Evolutionary conservation across 1,284 basidiomycete genomes (phyloP).

Genomic region (Moesziomyces sp.): DNA sequence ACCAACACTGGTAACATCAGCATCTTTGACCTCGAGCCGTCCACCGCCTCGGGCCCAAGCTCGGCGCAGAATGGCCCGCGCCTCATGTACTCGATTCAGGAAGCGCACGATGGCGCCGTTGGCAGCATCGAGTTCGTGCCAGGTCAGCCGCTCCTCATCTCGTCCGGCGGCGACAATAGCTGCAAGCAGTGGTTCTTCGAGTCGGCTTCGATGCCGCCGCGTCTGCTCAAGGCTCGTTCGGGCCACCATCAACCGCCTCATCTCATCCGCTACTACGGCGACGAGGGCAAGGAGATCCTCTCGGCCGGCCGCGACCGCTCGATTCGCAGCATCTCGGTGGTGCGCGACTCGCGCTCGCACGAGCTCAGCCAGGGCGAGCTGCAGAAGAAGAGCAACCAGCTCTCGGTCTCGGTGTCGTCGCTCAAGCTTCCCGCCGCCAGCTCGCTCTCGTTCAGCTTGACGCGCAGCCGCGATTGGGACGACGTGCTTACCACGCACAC

Average conservation of each 20-base stretch:
- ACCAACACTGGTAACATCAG: slow-evolving; percentile 60
- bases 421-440: slow-evolving; percentile 75
- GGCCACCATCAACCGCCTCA: slow-evolving; percentile 93
- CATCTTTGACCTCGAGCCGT: slow-evolving; percentile 63
- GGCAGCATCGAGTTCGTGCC: slow-evolving; percentile 62
- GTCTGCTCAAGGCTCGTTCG: slow-evolving; percentile 88
- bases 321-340: slow-evolving; percentile 88
- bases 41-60: slow-evolving; percentile 14
- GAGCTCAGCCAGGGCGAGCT: slow-evolving; percentile 91
- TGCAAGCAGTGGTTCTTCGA: slow-evolving; percentile 92
- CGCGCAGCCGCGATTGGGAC: slow-evolving; percentile 94
- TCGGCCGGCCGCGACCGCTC: slow-evolving; percentile 76
- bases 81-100: slow-evolving; percentile 62
- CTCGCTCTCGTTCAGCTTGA: slow-evolving; percentile 80
- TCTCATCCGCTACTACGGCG: slow-evolving; percentile 92
- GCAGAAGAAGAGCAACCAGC: slow-evolving; percentile 79
- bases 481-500: slow-evolving; percentile 90
- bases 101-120: slow-evolving; percentile 60
- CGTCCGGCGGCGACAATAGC: slow-evolving; percentile 62
- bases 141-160: slow-evolving; percentile 56
- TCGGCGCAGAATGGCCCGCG: slow-evolving; percentile 42
- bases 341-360: slow-evolving; percentile 73
- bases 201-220: slow-evolving; percentile 73
- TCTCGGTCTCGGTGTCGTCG: slow-evolving; percentile 80
- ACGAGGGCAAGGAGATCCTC: slow-evolving; percentile 92